A percentile compares a stretch with the other conserved stretches of the same genome.
phyloP scores from a whole-genome alignment of 1,284 basidiomycete species.

The Violaceomyces palustris region DNA sequence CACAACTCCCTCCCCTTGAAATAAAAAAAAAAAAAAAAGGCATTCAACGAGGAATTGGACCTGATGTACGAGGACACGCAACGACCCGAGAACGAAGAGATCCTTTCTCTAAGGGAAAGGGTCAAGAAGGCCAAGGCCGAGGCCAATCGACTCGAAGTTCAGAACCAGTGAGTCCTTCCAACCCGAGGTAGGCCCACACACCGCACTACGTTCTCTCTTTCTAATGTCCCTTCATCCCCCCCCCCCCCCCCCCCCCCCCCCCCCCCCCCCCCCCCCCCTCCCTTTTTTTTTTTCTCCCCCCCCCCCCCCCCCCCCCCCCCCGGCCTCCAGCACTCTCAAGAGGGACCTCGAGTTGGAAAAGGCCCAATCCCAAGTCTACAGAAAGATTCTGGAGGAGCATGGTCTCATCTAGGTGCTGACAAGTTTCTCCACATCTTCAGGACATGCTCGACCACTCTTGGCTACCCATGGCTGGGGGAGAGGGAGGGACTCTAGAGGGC shows the following conservation, averaged over 20 bases:
- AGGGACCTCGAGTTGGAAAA: slow-evolving; percentile 21
- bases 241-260: no score
- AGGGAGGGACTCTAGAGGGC: no score
- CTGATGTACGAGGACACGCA: slow-evolving; percentile 45
- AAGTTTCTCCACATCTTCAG: no score
- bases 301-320: no score
- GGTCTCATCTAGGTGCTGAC: slow-evolving; percentile 22
- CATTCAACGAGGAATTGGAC: slow-evolving; percentile 51
- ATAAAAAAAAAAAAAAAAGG: no score
- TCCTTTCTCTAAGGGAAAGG: slow-evolving; percentile 24
- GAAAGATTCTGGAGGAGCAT: slow-evolving; percentile 11
- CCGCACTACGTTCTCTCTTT: neutral
- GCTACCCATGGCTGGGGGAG: no score
- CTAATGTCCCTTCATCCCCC: no score
- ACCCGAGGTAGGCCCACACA: neutral
- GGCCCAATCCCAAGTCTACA: slow-evolving; percentile 5
- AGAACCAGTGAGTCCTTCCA: slow-evolving; percentile 28
- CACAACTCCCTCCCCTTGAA: no score
- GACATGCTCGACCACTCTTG: no score
- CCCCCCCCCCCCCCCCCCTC: no score
- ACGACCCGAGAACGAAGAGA: slow-evolving; percentile 33
- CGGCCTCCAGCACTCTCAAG: slow-evolving; percentile 12
- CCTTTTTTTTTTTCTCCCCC: no score
- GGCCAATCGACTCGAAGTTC: slow-evolving; percentile 19
- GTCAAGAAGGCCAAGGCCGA: slow-evolving; percentile 31